Conservation (phyloP, 495 filamentous ascomycete genomes). For the Podospora appendiculata region DNA sequence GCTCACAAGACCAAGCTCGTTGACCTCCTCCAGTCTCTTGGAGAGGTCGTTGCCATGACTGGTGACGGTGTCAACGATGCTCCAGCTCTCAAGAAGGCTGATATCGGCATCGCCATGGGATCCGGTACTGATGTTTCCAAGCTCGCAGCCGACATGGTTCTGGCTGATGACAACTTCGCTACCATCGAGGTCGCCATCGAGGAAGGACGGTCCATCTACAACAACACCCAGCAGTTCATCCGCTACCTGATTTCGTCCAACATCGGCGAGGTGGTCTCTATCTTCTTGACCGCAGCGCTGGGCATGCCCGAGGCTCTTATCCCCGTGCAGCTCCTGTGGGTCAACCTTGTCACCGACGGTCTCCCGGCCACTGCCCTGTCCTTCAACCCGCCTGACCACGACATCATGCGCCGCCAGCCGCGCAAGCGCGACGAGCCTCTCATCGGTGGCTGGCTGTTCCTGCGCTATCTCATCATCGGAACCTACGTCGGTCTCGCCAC, state of each 20-base stretch:
- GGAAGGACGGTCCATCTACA: slow-evolving; percentile 97
- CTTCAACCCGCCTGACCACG: slow-evolving; percentile 95
- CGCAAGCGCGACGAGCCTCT: slow-evolving; percentile 87
- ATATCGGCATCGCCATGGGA: slow-evolving; percentile 99
- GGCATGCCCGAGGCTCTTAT: slow-evolving; percentile 98
- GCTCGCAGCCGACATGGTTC: slow-evolving; percentile 96
- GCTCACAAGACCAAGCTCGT: slow-evolving; percentile 93
- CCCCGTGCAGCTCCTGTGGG: slow-evolving; percentile 96
- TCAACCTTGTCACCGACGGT: slow-evolving; percentile 97
- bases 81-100: slow-evolving; percentile 94
- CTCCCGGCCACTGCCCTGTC: slow-evolving; percentile 92
- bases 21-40: slow-evolving; percentile 85
- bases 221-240: slow-evolving; percentile 99
- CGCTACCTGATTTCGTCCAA: slow-evolving; percentile 98
- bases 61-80: slow-evolving; percentile 99
- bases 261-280: slow-evolving; percentile 98
- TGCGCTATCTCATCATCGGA: slow-evolving; percentile 95
- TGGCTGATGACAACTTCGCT: slow-evolving; percentile 97
- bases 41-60: slow-evolving; percentile 98
- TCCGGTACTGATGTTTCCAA: slow-evolving; percentile 97
- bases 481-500: slow-evolving; percentile 92
- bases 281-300: slow-evolving; percentile 93
- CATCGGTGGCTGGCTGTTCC: slow-evolving; percentile 92
- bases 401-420: slow-evolving; percentile 90
- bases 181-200: slow-evolving; percentile 95